Conservation (phyloP, 352 stramenopile genomes). For the Globisporangium megalacanthum region DNA sequence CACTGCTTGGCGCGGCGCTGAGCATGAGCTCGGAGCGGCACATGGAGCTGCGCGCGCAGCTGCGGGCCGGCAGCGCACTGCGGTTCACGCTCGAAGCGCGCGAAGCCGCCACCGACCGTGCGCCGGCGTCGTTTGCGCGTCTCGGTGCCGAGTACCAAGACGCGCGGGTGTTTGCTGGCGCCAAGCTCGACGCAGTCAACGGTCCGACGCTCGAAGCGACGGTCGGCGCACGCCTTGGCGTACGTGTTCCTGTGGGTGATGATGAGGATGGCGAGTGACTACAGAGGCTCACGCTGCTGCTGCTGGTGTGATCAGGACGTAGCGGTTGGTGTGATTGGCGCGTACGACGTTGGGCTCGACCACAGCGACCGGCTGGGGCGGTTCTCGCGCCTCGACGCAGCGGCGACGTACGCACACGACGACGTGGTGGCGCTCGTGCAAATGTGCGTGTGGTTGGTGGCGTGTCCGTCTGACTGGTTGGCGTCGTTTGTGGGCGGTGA, state of each 20-base stretch:
- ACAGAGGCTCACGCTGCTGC: background rate
- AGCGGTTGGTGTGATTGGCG: conserved; percentile 42
- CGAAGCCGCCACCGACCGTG: conserved; percentile 65
- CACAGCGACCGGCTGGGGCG: conserved; percentile 64
- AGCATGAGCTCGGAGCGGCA: conserved; percentile 68
- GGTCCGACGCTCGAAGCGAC: conserved; percentile 65
- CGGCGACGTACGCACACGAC: conserved; percentile 54
- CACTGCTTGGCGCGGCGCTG: conserved; percentile 55
- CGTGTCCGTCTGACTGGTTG: too few species aligned
- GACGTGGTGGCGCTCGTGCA: conserved; percentile 62
- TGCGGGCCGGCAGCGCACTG: conserved; percentile 43
- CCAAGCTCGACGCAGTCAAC: conserved; percentile 78
- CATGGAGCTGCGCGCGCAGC: conserved; percentile 56
- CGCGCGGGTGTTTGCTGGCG: conserved; percentile 35
- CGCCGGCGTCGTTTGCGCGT: conserved; percentile 58
- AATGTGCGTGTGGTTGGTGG: conserved; percentile 42
- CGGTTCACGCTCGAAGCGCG: conserved; percentile 72
- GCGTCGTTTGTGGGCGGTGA: background rate
- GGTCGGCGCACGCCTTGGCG: conserved; percentile 37
- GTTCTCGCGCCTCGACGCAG: conserved; percentile 57
- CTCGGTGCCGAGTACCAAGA: conserved; percentile 68
- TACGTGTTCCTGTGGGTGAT: conserved; percentile 6
- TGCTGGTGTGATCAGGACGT: conserved; percentile 17
- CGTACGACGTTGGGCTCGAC: conserved; percentile 76
- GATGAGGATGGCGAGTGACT: background rate